Conservation (phyloP, 1,284 basidiomycete genomes). For the Heterobasidion occidentale region DNA sequence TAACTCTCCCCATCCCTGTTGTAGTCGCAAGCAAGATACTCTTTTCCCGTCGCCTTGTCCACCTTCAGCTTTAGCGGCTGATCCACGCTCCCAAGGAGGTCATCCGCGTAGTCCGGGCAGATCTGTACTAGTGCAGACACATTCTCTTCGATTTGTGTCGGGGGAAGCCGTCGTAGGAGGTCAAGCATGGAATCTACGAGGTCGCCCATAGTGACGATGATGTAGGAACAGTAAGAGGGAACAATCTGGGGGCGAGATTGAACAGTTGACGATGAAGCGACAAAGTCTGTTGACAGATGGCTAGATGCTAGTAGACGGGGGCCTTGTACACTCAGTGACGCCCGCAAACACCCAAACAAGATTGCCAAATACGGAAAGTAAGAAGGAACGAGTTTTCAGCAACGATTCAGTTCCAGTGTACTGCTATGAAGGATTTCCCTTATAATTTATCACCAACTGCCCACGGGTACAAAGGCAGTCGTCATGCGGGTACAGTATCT, state of each 20-base stretch:
- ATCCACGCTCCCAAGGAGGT: conserved; percentile 92
- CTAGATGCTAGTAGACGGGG: no score
- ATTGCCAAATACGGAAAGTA: background rate
- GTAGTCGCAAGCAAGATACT: conserved; percentile 96
- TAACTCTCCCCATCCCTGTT: conserved; percentile 96
- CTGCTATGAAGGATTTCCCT: no score
- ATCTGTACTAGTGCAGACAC: conserved; percentile 76
- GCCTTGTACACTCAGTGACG: background rate
- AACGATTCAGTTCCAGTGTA: no score
- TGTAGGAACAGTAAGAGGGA: no score
- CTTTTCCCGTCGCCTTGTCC: conserved; percentile 75
- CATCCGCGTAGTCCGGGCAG: conserved; percentile 93
- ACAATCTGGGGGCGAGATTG: background rate
- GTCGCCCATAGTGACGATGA: conserved; percentile 46
- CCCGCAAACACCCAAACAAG: background rate
- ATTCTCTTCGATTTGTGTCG: conserved; percentile 86
- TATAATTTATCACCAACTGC: no score
- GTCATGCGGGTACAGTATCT: background rate
- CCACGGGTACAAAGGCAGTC: background rate
- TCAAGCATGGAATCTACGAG: conserved; percentile 89
- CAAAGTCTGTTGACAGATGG: no score
- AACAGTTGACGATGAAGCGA: background rate
- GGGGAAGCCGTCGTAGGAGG: conserved; percentile 91
- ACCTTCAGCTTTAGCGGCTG: conserved; percentile 82
- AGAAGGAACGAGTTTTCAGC: background rate